Evolutionary conservation across 257 asterid genomes (phyloP), one percentile per base, ranked within the genome.

Genomic region (Oldenlandia corymbosa): DNA sequence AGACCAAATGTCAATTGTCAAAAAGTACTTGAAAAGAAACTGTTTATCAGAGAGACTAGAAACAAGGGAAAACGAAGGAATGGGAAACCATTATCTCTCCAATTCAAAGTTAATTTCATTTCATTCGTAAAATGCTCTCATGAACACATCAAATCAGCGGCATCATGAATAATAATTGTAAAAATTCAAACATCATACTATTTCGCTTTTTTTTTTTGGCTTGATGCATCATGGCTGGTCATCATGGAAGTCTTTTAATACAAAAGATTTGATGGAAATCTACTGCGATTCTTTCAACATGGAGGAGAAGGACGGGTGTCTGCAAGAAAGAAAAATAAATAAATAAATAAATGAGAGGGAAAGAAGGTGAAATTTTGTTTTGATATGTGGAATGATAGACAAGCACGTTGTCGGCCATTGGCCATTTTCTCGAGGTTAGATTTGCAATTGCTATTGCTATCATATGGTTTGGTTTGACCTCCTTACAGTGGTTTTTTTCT

Each of bases 361-460:
- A 68, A 76, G 67, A 75, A 58, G n/a, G n/a, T n/a, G 39, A 34
- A 34, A 34, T 70, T 81, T 83, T 83, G 87, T 83, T 78, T 82
- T 81, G 85, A 80, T 82, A 81, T 81, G 79, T n/a, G n/a, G n/a
- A n/a, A n/a, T n/a, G 74, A 26, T 34, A 52, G 69, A 49, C 69
- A 65, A 77, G 70, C 77, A 73, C 65, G 62, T 56, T 87, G 90
- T 82, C 88, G 90, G 95, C 83, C 88, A 84, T 75, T 79, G 64
- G 47, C 62, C 53, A 37, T 60, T 66, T 51, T 71, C 21, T 23
- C 10, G 18, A 13, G 58, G 58, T 60, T 43, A 20, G 30, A 37
- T 68, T 72, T 72, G 57, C 57, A 45, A 28, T 60, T 36, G 30
- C 18, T 27, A 53, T 24, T 23, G 6, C 2, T 47, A 13, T 48